A percentile compares a stretch with the other conserved stretches of the same genome.
Evolutionary conservation across 495 filamentous ascomycete species (phyloP).

Genomic region (Rhypophila decipiens): DNA sequence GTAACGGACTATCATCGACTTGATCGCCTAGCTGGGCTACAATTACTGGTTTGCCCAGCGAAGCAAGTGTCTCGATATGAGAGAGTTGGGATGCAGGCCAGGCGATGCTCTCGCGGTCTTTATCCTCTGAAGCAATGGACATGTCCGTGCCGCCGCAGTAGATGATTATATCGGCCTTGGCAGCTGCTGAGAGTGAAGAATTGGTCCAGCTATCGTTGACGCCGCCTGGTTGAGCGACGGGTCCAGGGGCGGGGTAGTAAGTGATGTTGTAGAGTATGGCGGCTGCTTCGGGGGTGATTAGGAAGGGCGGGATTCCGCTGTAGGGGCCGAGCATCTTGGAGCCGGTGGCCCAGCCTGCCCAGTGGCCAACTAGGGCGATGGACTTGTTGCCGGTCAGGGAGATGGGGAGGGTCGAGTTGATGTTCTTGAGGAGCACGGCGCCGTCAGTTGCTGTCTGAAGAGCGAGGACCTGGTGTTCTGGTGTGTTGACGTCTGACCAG

Average conservation of each 20-base stretch:
- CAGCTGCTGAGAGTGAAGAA: constrained; percentile 27
- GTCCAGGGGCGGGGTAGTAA: constrained; percentile 19
- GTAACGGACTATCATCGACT: constrained; percentile 48
- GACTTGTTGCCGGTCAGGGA: constrained; percentile 10
- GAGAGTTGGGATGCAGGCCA: constrained; percentile 39
- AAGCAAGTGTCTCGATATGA: constrained; percentile 31
- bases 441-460: constrained; percentile 24
- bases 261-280: constrained; percentile 24
- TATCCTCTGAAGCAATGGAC: constrained; percentile 31
- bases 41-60: constrained; percentile 34
- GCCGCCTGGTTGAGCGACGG: constrained; percentile 37
- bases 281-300: constrained; percentile 24
- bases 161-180: constrained; percentile 34
- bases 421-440: constrained; percentile 28
- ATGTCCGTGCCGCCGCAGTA: constrained; percentile 42
- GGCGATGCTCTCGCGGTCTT: constrained; percentile 35
- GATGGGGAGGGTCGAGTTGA: constrained; percentile 23
- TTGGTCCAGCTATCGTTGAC: constrained; percentile 50
- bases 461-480: constrained; percentile 18
- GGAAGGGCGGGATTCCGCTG: constrained; percentile 27
- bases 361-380: constrained; percentile 33
- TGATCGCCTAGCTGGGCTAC: constrained; percentile 47
- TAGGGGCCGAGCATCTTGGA: constrained; percentile 38
- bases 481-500: constrained; percentile 11
- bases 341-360: constrained; percentile 21